phyloP scores from a whole-genome alignment of 371 early-diverging fungal genomes.

The Rhizomucor miehei region DNA sequence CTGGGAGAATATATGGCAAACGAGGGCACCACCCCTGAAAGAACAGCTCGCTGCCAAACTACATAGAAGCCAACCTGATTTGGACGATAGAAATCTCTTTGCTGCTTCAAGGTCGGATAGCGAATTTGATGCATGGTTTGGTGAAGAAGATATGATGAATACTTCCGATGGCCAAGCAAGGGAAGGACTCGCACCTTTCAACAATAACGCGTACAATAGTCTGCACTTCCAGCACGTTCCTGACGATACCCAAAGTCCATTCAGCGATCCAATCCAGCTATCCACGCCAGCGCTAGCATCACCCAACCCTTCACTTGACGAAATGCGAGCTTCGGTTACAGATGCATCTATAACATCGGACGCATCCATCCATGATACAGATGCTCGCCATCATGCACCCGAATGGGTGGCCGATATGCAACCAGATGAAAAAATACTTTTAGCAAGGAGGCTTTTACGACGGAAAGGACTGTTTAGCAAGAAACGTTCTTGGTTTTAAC shows the following conservation, averaged over 20 bases:
- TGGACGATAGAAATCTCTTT: background rate
- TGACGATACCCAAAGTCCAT: background rate
- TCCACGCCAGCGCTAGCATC: background rate
- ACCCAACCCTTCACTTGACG: background rate
- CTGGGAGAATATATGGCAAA: slow-evolving; percentile 67
- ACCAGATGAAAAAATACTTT: slow-evolving; percentile 62
- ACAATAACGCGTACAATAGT: background rate
- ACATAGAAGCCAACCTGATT: slow-evolving; percentile 15
- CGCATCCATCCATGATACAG: slow-evolving; percentile 18
- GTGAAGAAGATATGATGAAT: slow-evolving; percentile 3
- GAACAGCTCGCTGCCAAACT: slow-evolving; percentile 35
- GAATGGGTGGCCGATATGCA: slow-evolving; percentile 48
- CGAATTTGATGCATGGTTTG: slow-evolving; percentile 34
- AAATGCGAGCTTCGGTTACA: background rate
- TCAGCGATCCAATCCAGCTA: background rate
- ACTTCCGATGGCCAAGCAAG: background rate
- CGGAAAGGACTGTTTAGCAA: slow-evolving; percentile 63
- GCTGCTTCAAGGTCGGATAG: slow-evolving; percentile 8
- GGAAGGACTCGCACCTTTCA: background rate
- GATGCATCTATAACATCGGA: slow-evolving; percentile 3
- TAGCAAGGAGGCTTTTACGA: slow-evolving; percentile 56
- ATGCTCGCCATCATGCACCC: slow-evolving; percentile 28
- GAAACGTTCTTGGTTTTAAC: slow-evolving; percentile 66
- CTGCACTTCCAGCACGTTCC: background rate
- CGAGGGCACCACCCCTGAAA: slow-evolving; percentile 31